These are phyloP conservation scores for Kodamaea hsintzibuensis DNA, from an alignment of 805 yeast species.

Conservation along the genomic window DNA sequence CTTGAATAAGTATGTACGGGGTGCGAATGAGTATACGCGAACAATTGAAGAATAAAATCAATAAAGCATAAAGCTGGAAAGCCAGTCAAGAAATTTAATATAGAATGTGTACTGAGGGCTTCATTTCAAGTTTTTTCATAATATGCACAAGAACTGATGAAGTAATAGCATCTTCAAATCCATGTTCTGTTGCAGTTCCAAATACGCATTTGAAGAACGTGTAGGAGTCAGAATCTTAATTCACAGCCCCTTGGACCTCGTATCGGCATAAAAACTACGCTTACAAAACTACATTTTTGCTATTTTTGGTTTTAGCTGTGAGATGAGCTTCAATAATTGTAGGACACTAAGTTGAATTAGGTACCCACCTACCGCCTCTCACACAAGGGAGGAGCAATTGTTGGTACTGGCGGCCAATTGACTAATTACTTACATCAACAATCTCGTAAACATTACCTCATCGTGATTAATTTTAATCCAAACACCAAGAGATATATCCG, in stretches of 20 bases:
- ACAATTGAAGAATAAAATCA: too few species aligned
- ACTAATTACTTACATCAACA: not conserved
- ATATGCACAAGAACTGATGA: not conserved
- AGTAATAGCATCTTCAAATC: not conserved
- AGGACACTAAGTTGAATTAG: not conserved
- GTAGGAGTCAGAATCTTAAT: not conserved
- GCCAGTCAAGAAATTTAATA: too few species aligned
- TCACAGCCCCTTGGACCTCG: not conserved
- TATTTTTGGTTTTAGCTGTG: not conserved
- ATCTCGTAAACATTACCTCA: not conserved
- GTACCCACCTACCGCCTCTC: too few species aligned
- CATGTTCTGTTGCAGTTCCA: not conserved
- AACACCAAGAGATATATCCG: not conserved
- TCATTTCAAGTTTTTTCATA: too few species aligned
- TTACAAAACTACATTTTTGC: not conserved
- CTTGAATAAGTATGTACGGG: too few species aligned
- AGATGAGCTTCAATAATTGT: too few species aligned
- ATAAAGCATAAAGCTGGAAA: too few species aligned
- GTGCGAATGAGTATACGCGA: too few species aligned
- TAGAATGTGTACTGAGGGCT: too few species aligned
- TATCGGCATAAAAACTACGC: too few species aligned
- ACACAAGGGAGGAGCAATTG: too few species aligned
- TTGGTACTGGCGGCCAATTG: not conserved
- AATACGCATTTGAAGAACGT: not conserved
- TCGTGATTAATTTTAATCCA: not conserved